Evolutionary conservation across 345 rosid genomes (phyloP).

Genomic region (Aethionema arabicum): DNA sequence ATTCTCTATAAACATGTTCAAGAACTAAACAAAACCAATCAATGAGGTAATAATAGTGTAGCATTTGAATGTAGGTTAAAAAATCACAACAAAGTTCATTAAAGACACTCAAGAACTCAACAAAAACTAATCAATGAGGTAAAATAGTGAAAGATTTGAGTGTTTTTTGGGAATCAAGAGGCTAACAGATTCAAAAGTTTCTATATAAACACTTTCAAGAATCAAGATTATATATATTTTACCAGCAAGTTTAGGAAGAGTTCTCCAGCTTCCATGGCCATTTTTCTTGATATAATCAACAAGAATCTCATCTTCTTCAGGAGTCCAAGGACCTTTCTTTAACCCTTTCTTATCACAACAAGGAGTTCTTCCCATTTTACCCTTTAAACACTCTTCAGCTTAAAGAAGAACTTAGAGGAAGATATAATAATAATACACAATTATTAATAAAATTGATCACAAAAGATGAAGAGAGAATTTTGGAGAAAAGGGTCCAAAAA

Average conservation of each 20-base stretch:
- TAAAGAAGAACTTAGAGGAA: conserved; percentile 9
- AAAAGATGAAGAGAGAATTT: conserved; percentile 29
- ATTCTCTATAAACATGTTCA: too few relatives aligned
- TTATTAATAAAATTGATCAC: conserved; percentile 16
- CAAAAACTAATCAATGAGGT: too few relatives aligned
- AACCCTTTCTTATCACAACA: conserved; percentile 82
- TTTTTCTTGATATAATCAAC: conserved; percentile 62
- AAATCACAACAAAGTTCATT: too few relatives aligned
- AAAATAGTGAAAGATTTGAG: background rate
- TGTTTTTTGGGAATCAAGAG: background rate
- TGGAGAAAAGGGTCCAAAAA: conserved; percentile 18
- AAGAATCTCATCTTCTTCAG: conserved; percentile 90
- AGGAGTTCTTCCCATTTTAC: conserved; percentile 80
- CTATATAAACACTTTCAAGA: too few relatives aligned
- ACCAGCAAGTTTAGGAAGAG: conserved; percentile 91
- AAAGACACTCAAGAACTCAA: too few relatives aligned
- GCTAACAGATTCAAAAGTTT: too few relatives aligned
- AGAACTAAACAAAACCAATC: too few relatives aligned
- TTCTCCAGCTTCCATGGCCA: conserved; percentile 97
- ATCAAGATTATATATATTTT: background rate
- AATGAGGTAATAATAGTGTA: too few relatives aligned
- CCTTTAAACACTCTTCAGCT: background rate
- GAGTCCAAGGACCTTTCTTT: conserved; percentile 97
- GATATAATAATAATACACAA: conserved; percentile 11
- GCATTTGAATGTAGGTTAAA: too few relatives aligned